Conservation (phyloP, 2,329 filamentous ascomycete species). For the Xylariomycetidae sp. region DNA sequence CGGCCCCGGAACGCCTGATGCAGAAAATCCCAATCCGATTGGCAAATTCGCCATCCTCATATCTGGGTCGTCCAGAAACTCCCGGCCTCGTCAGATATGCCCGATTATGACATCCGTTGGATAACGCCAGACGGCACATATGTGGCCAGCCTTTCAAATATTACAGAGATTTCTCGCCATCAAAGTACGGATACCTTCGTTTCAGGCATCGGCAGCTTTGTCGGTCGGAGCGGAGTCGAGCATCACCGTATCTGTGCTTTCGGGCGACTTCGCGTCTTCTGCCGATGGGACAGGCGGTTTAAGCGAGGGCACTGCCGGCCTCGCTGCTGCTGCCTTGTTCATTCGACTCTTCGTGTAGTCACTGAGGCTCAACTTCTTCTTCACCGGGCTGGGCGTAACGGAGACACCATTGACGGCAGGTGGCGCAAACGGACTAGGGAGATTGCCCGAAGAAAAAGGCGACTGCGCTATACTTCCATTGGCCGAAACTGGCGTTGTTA, state of each 20-base stretch:
- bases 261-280: constrained; percentile 36
- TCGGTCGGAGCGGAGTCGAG: constrained; percentile 28
- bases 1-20: no score
- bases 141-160: no score
- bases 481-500: constrained; percentile 42
- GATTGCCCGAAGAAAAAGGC: constrained; percentile 37
- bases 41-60: no score
- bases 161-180: no score
- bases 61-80: no score
- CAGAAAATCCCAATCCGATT: no score
- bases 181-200: no score
- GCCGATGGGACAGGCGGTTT: constrained; percentile 31
- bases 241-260: constrained; percentile 27
- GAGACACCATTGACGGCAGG: constrained; percentile 36
- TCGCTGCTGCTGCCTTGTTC: constrained; percentile 47
- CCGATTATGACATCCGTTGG: no score
- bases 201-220: constrained; percentile 20
- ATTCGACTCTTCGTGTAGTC: constrained; percentile 57
- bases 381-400: constrained; percentile 52
- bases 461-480: constrained; percentile 41
- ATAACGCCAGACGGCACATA: no score
- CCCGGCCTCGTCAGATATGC: no score
- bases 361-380: constrained; percentile 62
- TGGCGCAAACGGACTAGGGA: constrained; percentile 38
- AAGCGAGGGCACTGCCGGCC: constrained; percentile 29